These are phyloP conservation scores for Tetracentron sinense DNA, from an alignment of 164 flowering plant species.

Conservation along the genomic window DNA sequence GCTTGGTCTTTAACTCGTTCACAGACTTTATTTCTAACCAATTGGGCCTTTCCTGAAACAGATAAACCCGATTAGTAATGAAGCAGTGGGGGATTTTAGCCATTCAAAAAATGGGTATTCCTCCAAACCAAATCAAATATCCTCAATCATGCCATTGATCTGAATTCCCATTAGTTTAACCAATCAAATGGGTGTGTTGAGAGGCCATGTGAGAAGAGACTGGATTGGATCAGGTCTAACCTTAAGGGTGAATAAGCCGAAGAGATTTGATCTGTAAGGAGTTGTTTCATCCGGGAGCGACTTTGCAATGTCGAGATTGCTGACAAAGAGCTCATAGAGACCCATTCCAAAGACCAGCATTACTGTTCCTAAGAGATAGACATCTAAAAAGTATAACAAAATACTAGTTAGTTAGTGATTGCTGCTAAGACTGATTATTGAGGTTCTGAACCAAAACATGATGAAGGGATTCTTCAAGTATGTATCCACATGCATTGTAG, in stretches of 20 bases:
- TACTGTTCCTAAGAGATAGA: slow-evolving; percentile 76
- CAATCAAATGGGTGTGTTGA: no score
- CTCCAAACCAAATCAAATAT: not conserved
- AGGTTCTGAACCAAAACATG: no score
- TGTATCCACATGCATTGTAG: no score
- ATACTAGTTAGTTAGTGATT: not conserved
- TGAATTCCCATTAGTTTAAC: no score
- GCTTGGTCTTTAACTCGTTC: slow-evolving; percentile 77
- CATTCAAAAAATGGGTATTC: not conserved
- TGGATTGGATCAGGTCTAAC: slow-evolving; percentile 22
- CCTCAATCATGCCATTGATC: not conserved
- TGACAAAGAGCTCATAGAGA: slow-evolving; percentile 81
- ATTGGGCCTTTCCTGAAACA: slow-evolving; percentile 66
- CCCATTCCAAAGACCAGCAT: slow-evolving; percentile 96
- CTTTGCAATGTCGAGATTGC: slow-evolving; percentile 53
- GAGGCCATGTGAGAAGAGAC: not conserved
- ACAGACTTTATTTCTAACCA: slow-evolving; percentile 75
- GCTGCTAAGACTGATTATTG: no score
- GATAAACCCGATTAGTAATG: no score
- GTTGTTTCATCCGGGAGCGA: slow-evolving; percentile 24
- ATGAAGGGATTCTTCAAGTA: not conserved
- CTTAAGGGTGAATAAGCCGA: slow-evolving; percentile 71
- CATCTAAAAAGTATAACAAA: slow-evolving; percentile 35
- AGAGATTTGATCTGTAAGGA: slow-evolving; percentile 50
- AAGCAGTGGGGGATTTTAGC: no score